Evolutionary conservation across 176 grass and related monocot genomes (phyloP).

Genomic region (Calamus simplicifolius): DNA sequence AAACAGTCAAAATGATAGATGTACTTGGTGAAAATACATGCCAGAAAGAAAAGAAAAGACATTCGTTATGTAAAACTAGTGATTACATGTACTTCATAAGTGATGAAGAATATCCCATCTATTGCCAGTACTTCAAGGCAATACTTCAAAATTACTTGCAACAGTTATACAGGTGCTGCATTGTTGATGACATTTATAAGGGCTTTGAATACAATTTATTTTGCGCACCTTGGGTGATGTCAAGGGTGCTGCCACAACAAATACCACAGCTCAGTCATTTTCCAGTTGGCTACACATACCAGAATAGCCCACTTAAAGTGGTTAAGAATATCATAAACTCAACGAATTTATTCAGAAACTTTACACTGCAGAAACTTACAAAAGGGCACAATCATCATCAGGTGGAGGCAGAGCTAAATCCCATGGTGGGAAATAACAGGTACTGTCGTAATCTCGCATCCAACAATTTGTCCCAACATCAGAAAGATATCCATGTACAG

Average conservation of each 20-base stretch:
- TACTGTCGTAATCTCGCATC: constrained; percentile 66
- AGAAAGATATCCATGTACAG: not conserved
- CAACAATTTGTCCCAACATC: constrained; percentile 66
- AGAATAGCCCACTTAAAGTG: no score
- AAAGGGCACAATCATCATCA: constrained; percentile 91
- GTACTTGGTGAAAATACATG: no score
- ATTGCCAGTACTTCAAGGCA: no score
- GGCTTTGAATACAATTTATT: not conserved
- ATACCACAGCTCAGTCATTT: constrained; percentile 85
- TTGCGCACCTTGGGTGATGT: constrained; percentile 63
- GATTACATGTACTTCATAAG: no score
- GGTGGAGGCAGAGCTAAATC: constrained; percentile 68
- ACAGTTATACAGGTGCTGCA: no score
- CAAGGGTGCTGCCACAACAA: constrained; percentile 74
- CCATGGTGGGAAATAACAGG: constrained; percentile 70
- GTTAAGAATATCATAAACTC: no score
- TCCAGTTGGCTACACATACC: constrained; percentile 62
- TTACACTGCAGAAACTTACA: constrained; percentile 51
- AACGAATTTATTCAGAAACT: constrained; percentile 11
- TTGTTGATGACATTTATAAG: no score
- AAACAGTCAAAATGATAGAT: no score
- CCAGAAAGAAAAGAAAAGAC: no score
- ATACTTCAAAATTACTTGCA: no score
- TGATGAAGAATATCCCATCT: no score
- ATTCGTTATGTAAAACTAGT: no score